Evolutionary conservation across 73 alveolate species (phyloP), one percentile per base, ranked within the genome.

Genomic region (Paramecium caudatum): DNA sequence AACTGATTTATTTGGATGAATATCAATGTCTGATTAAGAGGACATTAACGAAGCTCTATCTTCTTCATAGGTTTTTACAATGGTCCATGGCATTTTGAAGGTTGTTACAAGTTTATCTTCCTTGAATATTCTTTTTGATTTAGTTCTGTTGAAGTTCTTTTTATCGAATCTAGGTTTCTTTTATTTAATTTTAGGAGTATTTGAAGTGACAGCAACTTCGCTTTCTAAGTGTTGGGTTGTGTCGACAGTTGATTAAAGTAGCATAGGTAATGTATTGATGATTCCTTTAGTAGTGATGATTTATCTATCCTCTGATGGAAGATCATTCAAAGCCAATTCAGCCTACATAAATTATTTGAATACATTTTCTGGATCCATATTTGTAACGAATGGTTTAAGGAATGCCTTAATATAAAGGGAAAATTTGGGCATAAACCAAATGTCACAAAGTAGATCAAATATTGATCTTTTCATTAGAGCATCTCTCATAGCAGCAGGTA

Each of bases 361-460:
- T 74, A 74, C 88, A 16, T 86, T 81, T 63, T 86, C 93, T 12
- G 93, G 93, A 86, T 70, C 62, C 2, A 63, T 86, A 5, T 61
- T 39, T 15, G 63, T 37, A 12, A 86, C 70, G 46, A 86, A 86
- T 0, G 93, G 93, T 37, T 86, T 86, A 19, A 63, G 47, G 80
- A 86, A 63, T 33, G 93, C 93, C 55, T 32, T 86, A 3, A 86
- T 36, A 63, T 63, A 63, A 10, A 62, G 69, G 16, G 93, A 86
- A 27, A 86, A 46, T 62, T 86, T 86, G 6, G 93, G 90, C 62
- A 63, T 63, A 49, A 41, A 86, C 93, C 93, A 86, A 12, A 86
- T 62, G 47, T 86, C 93, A 62, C 93, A 86, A 8, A 86, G 61
- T 19, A 86, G 62, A 46, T 86, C 93, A 63, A 86, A 86, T 10